phyloP scores from a whole-genome alignment of 345 rosid species.

The Arabis alpina region DNA sequence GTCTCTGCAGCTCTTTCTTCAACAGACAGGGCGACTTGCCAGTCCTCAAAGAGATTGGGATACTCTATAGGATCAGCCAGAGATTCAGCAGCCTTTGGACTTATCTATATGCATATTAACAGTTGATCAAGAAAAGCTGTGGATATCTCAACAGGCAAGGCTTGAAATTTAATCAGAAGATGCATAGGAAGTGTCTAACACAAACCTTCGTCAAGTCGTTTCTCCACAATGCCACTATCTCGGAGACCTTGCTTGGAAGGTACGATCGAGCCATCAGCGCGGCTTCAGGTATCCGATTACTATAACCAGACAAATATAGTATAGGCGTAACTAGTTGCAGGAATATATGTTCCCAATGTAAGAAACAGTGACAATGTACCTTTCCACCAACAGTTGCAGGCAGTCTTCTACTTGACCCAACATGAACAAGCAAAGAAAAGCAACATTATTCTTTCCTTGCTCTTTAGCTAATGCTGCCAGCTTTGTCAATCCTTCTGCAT shows the following conservation, averaged over 20 bases:
- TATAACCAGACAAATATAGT: conserved; percentile 49
- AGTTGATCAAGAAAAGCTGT: conserved; percentile 19
- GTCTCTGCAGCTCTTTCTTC: conserved; percentile 75
- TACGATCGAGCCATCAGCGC: conserved; percentile 96
- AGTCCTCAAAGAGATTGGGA: conserved; percentile 91
- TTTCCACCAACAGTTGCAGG: conserved; percentile 86
- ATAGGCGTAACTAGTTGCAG: conserved; percentile 13
- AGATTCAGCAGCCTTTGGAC: conserved; percentile 96
- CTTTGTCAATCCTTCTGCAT: conserved; percentile 80
- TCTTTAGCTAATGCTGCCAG: conserved; percentile 83
- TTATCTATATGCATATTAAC: conserved; percentile 57
- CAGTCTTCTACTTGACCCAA: conserved; percentile 94
- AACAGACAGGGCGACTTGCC: conserved; percentile 84
- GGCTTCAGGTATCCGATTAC: conserved; percentile 99
- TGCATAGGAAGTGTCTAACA: conserved; percentile 14
- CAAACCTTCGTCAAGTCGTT: conserved; percentile 84
- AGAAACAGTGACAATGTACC: conserved; percentile 50
- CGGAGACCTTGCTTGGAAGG: conserved; percentile 95
- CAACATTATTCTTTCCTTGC: conserved; percentile 95
- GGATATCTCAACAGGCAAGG: conserved; percentile 21
- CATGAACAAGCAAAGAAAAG: conserved; percentile 89
- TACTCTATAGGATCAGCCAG: conserved; percentile 98
- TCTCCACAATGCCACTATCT: conserved; percentile 91
- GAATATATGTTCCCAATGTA: conserved; percentile 26
- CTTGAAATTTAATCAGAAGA: conserved; percentile 1